Evolutionary conservation across 345 rosid genomes (phyloP).

Genomic region (Kandelia obovata): DNA sequence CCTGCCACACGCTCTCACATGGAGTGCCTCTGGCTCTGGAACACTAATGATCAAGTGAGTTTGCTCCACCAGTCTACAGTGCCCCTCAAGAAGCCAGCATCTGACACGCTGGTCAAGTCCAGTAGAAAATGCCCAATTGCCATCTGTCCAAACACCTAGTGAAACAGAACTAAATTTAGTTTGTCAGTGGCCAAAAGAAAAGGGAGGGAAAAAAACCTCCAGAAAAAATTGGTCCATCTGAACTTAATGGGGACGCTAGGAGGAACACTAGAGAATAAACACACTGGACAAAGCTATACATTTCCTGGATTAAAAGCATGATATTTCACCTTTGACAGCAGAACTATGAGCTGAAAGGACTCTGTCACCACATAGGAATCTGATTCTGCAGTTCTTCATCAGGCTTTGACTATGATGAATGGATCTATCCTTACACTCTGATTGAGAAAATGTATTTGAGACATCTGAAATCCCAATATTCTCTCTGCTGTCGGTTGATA

Average conservation of each 20-base stretch:
- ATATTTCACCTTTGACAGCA: conserved; percentile 71
- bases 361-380: conserved; percentile 38
- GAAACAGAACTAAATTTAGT: conserved; percentile 19
- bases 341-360: conserved; percentile 75
- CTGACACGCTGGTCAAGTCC: conserved; percentile 97
- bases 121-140: conserved; percentile 82
- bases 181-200: neutral
- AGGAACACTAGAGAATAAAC: neutral
- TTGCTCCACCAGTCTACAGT: conserved; percentile 45
- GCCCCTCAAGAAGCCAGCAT: conserved; percentile 61
- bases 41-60: conserved; percentile 63
- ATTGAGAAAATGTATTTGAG: conserved; percentile 13
- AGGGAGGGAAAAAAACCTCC: neutral
- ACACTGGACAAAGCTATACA: neutral
- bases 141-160: conserved; percentile 88
- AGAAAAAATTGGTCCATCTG: neutral
- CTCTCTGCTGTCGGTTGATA: conserved; percentile 15
- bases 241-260: neutral
- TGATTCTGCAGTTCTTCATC: conserved; percentile 36
- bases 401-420: conserved; percentile 24
- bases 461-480: conserved; percentile 14
- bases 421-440: conserved; percentile 20
- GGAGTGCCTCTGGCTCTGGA: conserved; percentile 88
- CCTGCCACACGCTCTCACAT: conserved; percentile 67
- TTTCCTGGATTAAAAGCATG: neutral